These are phyloP conservation scores for Alternaria longipes DNA, from an alignment of 2,329 filamentous ascomycete genomes.

Conservation along the genomic window DNA sequence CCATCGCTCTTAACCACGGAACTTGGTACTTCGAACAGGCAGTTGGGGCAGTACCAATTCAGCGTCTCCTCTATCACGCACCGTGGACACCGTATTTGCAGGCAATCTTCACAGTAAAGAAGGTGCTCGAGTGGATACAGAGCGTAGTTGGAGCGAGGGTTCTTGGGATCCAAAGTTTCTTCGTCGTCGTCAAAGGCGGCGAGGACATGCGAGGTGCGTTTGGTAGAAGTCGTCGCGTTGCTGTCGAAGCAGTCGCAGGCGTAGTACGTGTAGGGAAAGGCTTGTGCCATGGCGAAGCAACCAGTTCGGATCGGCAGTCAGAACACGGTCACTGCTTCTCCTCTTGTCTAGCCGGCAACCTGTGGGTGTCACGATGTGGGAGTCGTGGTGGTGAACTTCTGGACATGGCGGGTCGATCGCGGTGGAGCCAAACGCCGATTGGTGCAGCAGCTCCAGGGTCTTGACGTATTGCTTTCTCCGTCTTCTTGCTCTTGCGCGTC, in stretches of 20 bases:
- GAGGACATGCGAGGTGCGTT: slow-evolving; percentile 47
- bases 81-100: slow-evolving; percentile 91
- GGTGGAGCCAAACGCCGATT: slow-evolving; percentile 25
- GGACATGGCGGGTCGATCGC: slow-evolving; percentile 7
- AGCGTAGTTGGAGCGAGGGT: slow-evolving; percentile 86
- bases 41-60: slow-evolving; percentile 94
- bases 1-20: slow-evolving; percentile 92
- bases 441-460: slow-evolving; percentile 12
- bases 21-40: slow-evolving; percentile 93
- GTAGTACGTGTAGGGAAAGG: slow-evolving; percentile 71
- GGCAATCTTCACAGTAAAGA: slow-evolving; percentile 96
- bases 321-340: neutral
- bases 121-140: slow-evolving; percentile 93
- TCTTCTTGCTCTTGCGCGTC: neutral
- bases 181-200: slow-evolving; percentile 72
- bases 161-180: slow-evolving; percentile 84
- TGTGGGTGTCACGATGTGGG: slow-evolving; percentile 1
- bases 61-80: slow-evolving; percentile 94
- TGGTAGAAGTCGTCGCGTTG: slow-evolving; percentile 44
- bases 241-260: slow-evolving; percentile 69
- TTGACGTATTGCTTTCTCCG: slow-evolving; percentile 18
- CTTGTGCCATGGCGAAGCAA: slow-evolving; percentile 58
- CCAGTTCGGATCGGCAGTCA: neutral
- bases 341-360: slow-evolving; percentile 3
- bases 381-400: slow-evolving; percentile 16